phyloP scores from a whole-genome alignment of 495 filamentous ascomycete genomes.

The Penicillium turbatum region DNA sequence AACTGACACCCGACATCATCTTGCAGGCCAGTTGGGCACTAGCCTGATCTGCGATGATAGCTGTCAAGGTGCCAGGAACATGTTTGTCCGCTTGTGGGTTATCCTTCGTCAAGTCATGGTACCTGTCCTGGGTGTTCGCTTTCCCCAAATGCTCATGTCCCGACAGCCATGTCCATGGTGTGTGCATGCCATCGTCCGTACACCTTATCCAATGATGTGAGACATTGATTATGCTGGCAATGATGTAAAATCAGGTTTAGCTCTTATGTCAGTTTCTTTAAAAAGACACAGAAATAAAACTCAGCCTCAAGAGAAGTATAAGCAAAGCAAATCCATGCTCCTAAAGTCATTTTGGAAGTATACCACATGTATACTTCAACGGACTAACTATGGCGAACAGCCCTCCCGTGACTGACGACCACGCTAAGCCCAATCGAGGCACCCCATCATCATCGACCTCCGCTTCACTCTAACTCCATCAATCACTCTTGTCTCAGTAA shows the following conservation, averaged over 20 bases:
- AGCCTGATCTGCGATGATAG: constrained; percentile 6
- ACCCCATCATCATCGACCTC: constrained; percentile 30
- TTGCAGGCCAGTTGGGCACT: constrained; percentile 23
- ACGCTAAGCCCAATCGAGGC: constrained; percentile 29
- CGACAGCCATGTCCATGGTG: background rate
- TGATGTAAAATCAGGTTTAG: background rate
- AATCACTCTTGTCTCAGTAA: constrained; percentile 8
- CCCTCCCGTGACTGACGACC: constrained; percentile 31
- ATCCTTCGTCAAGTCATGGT: constrained; percentile 1
- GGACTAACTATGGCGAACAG: background rate
- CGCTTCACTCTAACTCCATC: constrained; percentile 20
- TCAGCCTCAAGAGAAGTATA: background rate
- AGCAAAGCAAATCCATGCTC: background rate
- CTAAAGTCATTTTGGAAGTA: background rate
- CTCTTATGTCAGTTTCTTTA: background rate
- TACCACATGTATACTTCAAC: constrained; percentile 1
- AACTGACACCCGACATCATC: constrained; percentile 21
- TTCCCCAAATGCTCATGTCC: background rate
- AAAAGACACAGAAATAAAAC: background rate
- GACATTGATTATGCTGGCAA: background rate
- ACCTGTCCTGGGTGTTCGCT: background rate
- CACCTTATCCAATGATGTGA: background rate
- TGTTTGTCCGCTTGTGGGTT: background rate
- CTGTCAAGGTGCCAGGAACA: constrained; percentile 8
- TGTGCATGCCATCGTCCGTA: constrained; percentile 4